Conservation (phyloP, 2,329 filamentous ascomycete species). For the Hymenoscyphus occultus region DNA sequence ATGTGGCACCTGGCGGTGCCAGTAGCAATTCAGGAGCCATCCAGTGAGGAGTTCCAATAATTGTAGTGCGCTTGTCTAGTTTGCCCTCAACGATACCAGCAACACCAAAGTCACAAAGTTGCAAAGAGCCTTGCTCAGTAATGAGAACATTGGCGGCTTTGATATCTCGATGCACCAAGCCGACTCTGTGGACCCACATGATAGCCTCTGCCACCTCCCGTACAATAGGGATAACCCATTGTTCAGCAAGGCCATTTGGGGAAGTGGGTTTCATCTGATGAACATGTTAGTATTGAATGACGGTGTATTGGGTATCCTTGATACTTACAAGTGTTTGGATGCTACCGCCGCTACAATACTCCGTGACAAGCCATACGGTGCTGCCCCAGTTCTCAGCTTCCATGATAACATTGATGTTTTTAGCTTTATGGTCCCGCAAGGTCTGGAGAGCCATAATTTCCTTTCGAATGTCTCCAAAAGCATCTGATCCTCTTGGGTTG, state of each 20-base stretch:
- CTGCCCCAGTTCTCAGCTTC: conserved; percentile 75
- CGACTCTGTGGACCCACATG: conserved; percentile 64
- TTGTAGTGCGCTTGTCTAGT: conserved; percentile 73
- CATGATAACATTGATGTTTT: conserved; percentile 78
- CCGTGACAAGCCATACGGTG: conserved; percentile 84
- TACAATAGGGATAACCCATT: conserved; percentile 66
- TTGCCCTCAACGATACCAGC: conserved; percentile 74
- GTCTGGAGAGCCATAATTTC: conserved; percentile 68
- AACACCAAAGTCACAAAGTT: conserved; percentile 83
- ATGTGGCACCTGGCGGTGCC: conserved; percentile 48
- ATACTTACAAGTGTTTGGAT: conserved; percentile 62
- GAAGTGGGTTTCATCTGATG: conserved; percentile 60
- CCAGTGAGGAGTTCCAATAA: conserved; percentile 82
- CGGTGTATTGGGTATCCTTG: conserved; percentile 41
- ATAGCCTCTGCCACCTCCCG: conserved; percentile 65
- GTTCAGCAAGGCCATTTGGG: conserved; percentile 64
- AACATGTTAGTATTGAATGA: conserved; percentile 7
- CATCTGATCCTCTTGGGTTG: conserved; percentile 62
- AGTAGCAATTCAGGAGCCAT: conserved; percentile 79
- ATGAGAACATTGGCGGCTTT: conserved; percentile 76
- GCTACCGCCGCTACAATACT: conserved; percentile 82
- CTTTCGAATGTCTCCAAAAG: conserved; percentile 67
- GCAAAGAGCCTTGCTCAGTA: conserved; percentile 71
- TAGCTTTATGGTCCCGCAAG: conserved; percentile 69
- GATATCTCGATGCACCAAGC: conserved; percentile 69